Base-by-base conservation (phyloP, 2,329 filamentous ascomycete genomes). In the Fusarium pseudoanthophilum region DNA sequence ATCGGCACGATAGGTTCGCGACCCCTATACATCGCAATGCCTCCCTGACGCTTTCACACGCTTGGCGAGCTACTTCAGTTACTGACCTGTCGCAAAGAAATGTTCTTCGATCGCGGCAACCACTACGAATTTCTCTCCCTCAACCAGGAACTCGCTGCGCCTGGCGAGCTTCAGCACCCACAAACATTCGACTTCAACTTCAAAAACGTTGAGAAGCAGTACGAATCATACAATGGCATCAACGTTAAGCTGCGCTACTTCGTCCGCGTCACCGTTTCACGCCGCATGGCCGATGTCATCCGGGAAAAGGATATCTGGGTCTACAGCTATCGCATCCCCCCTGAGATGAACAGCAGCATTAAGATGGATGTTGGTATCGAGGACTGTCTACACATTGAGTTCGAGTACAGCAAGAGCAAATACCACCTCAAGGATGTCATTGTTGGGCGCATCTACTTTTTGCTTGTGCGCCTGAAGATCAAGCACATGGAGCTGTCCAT, bases 341-440 rank as follows among this genome's bases (percentile, higher is more conserved):
- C 96, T 24, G 96, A 99, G 89, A 97, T 95, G 84, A 99, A 98
- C 87, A 95, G 91, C 84, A 95, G 93, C 77, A 99, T 99, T 87
- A 99, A 99, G 89, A 99, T 99, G 96, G 96, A 99, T 82, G 96
- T 99, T 67, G 96, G 96, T 65, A 99, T 99, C 80, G 96, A 99
- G 85, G 97, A 99, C 85, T 99, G 96, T 82, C 87, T 99, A 77
- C 96, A 99, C 85, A 99, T 99, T 77, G 96, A 99, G 84, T 99
- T 99, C 78, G 96, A 99, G 84, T 99, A 99, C 86, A 97, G 93
- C 84, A 99, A 99, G 88, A 96, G 92, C 82, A 98, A 98, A 85
- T 99, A 99, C 84, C 96, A 99, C 80, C 90, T 99, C 67, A 99
- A 99, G 85, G 96, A 99, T 82, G 96, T 99, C 74, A 99, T 99